Evolutionary conservation across 805 yeast species (phyloP).

Genomic region (Candida nanaspora): DNA sequence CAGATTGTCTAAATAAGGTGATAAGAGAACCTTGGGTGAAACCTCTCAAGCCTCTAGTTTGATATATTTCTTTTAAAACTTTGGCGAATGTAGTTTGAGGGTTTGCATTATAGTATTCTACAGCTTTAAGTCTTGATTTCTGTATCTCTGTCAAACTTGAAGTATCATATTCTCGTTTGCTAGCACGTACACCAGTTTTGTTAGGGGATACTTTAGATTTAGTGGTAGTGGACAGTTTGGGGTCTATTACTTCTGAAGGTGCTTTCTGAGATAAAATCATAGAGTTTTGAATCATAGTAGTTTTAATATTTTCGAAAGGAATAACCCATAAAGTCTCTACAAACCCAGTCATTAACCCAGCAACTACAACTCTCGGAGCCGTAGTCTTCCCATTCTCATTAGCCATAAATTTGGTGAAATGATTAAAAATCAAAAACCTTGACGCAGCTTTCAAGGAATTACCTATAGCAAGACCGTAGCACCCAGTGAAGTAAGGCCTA

Average conservation of each 20-base stretch:
- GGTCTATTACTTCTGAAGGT: no score
- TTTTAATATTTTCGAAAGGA: slow-evolving; percentile 85
- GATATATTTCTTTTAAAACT: slow-evolving; percentile 59
- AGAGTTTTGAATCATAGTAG: slow-evolving; percentile 70
- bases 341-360: slow-evolving; percentile 78
- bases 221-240: neutral
- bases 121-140: slow-evolving; percentile 9
- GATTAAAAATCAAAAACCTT: slow-evolving; percentile 68
- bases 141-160: slow-evolving; percentile 1
- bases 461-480: slow-evolving; percentile 71
- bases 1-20: slow-evolving; percentile 74
- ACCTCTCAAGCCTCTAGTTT: slow-evolving; percentile 66
- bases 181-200: neutral
- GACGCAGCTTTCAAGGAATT: slow-evolving; percentile 66
- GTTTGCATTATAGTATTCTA: slow-evolving; percentile 34
- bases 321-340: slow-evolving; percentile 77
- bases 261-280: slow-evolving; percentile 28
- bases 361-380: slow-evolving; percentile 77
- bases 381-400: slow-evolving; percentile 52
- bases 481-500: slow-evolving; percentile 44
- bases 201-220: no score
- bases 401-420: slow-evolving; percentile 62
- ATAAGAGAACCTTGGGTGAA: slow-evolving; percentile 78
- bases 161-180: no score
- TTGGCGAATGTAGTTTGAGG: slow-evolving; percentile 49